Evolutionary conservation across 768 basidiomycete genomes (phyloP).

Genomic region (Lactifluus echinatus): DNA sequence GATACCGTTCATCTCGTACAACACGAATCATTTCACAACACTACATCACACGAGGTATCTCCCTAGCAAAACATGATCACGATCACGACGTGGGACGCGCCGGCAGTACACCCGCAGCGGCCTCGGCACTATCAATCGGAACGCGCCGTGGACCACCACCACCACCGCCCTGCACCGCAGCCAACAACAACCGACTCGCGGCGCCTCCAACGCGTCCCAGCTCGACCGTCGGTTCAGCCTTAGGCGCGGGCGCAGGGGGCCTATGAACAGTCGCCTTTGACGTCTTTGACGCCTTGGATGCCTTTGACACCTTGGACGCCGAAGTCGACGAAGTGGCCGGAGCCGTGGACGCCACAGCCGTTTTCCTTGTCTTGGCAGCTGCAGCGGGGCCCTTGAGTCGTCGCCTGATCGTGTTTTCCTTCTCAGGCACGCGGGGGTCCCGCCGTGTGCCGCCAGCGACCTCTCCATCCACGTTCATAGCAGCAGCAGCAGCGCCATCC

Average conservation of each 20-base stretch:
- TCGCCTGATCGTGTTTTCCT: slow-evolving; percentile 20
- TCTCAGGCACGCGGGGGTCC: slow-evolving; percentile 13
- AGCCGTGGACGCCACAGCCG: neutral
- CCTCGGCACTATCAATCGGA: slow-evolving; percentile 57
- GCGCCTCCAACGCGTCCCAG: slow-evolving; percentile 12
- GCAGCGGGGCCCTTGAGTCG: slow-evolving; percentile 12
- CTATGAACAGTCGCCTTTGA: too few relatives aligned
- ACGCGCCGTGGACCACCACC: slow-evolving; percentile 50
- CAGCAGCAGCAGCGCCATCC: neutral
- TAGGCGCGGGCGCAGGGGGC: neutral
- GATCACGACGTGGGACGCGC: slow-evolving; percentile 39
- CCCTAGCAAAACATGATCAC: neutral
- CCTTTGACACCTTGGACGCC: neutral
- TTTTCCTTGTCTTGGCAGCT: slow-evolving; percentile 1
- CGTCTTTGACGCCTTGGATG: neutral
- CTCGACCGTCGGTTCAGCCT: neutral
- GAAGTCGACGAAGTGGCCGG: neutral
- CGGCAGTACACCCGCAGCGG: slow-evolving; percentile 40
- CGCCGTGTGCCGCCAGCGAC: neutral
- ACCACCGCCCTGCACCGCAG: neutral
- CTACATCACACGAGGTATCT: too few relatives aligned
- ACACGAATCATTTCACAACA: slow-evolving; percentile 12
- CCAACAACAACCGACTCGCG: slow-evolving; percentile 7
- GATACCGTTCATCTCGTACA: too few relatives aligned
- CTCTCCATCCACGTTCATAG: slow-evolving; percentile 2